phyloP scores from a whole-genome alignment of 441 rosid genomes.

The Corymbia citriodora region DNA sequence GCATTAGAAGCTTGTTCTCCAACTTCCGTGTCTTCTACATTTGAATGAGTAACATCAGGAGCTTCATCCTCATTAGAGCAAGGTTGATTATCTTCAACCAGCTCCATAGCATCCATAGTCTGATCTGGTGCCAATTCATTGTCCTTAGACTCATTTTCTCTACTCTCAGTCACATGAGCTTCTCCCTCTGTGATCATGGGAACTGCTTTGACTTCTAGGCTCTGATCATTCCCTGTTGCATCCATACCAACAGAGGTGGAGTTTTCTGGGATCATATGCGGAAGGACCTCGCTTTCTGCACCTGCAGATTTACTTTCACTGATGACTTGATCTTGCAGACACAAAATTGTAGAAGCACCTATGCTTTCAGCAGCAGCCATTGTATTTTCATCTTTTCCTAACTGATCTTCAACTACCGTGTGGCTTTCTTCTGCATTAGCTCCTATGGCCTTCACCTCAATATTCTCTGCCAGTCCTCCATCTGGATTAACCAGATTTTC shows the following conservation, averaged over 20 bases:
- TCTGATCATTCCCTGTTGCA: not conserved
- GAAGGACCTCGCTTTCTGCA: constrained; percentile 6
- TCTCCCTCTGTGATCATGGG: not conserved
- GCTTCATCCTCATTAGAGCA: not conserved
- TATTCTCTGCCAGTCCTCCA: constrained; percentile 1
- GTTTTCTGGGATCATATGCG: not conserved
- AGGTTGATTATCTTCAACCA: not conserved
- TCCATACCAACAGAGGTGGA: not conserved
- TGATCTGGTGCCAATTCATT: not conserved
- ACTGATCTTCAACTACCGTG: constrained; percentile 8
- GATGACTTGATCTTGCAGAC: not conserved
- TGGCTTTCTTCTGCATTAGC: not conserved
- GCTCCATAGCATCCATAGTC: not conserved
- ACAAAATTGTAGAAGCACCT: not conserved
- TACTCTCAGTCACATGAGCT: not conserved
- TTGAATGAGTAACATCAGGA: not conserved
- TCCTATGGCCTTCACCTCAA: not conserved
- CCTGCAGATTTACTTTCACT: constrained; percentile 6
- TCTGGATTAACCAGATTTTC: constrained; percentile 17
- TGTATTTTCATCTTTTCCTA: constrained; percentile 3
- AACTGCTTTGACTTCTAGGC: not conserved
- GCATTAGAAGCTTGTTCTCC: constrained; percentile 11
- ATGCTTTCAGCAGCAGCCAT: not conserved
- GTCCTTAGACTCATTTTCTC: not conserved
- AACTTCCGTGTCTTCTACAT: not conserved